Evolutionary conservation across 352 stramenopile species (phyloP), one percentile per base, ranked within the genome.

Genomic region (Phytopythium mirpurense): DNA sequence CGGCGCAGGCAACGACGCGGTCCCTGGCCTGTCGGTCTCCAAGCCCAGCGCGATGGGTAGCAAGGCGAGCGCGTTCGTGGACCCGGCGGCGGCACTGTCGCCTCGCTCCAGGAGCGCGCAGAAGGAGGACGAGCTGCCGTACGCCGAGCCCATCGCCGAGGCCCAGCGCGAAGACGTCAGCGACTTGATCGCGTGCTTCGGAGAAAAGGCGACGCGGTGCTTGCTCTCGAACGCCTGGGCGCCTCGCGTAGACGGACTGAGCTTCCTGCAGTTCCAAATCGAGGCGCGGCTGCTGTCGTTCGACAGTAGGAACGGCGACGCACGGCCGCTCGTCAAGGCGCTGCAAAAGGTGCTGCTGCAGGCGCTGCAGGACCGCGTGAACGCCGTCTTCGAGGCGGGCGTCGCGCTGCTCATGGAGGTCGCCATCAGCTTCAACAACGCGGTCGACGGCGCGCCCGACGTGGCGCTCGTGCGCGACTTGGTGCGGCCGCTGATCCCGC

Each of bases 141-240:
- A 93, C 50, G 83, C 83, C 9, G 81, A 93, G 34, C 80, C 83
- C 0, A 68, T 90, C 53, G 68, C 80, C 59, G 81, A 79, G 0
- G 69, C 78, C 45, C 71, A 86, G 53, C 80, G 79, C 29, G 68
- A 80, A 3, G 57, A 72, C n/a, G 68, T 74, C 0, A 64, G 52
- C 0, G 55, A 70, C 9, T 60, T 93, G 23, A 32, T 83, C 1
- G 59, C 50, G 1, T 78, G 65, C 51, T 91, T 93, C 62, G 83
- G 80, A 9, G 80, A 91, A 36, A 89, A 89, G 43, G 62, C 87
- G 0, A 70, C 81, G 5, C 71, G 83, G 1, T 93, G 80, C 41
- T 32, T 94, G 19, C 88, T 92, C 31, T 94, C 81, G 1, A 86
- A 86, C 40, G 79, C 83, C 2, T 94, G 83, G 83, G 79, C 79